These are phyloP conservation scores for Porphyrellus sp. DNA, from an alignment of 1,284 basidiomycete species.

Conservation along the genomic window DNA sequence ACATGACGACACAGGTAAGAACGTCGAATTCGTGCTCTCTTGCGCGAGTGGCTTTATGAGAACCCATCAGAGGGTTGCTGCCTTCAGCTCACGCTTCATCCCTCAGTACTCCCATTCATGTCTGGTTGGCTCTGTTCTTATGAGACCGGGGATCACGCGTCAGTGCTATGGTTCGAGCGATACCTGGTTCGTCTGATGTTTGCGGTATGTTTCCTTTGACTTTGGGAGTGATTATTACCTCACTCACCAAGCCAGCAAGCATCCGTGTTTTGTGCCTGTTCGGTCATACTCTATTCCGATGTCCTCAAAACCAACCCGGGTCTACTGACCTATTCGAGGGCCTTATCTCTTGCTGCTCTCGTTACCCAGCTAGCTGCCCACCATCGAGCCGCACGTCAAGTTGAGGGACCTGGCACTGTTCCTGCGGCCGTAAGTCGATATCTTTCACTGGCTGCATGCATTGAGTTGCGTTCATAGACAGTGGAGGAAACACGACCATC, in stretches of 20 bases:
- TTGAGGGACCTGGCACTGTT: too few relatives aligned
- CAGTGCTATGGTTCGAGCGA: too few relatives aligned
- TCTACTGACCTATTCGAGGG: not conserved
- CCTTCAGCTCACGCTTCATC: too few relatives aligned
- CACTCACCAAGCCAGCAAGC: not conserved
- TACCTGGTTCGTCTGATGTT: not conserved
- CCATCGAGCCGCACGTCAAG: too few relatives aligned
- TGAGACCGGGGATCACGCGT: too few relatives aligned
- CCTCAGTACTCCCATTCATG: too few relatives aligned
- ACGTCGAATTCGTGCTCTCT: slow-evolving; percentile 55
- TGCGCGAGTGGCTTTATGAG: too few relatives aligned
- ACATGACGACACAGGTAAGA: slow-evolving; percentile 24
- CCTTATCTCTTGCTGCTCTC: not conserved
- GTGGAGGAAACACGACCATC: not conserved
- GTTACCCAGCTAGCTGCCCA: not conserved
- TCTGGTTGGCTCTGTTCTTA: too few relatives aligned
- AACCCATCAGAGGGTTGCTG: too few relatives aligned
- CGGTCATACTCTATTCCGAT: not conserved
- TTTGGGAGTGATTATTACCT: not conserved
- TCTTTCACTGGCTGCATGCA: not conserved
- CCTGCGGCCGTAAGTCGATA: not conserved
- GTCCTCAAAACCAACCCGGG: not conserved
- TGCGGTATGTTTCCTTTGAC: not conserved
- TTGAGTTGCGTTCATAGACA: not conserved
- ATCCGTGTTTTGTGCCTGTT: not conserved